Evolutionary conservation across 805 yeast genomes (phyloP).

Genomic region (Starmerella scarabaei): DNA sequence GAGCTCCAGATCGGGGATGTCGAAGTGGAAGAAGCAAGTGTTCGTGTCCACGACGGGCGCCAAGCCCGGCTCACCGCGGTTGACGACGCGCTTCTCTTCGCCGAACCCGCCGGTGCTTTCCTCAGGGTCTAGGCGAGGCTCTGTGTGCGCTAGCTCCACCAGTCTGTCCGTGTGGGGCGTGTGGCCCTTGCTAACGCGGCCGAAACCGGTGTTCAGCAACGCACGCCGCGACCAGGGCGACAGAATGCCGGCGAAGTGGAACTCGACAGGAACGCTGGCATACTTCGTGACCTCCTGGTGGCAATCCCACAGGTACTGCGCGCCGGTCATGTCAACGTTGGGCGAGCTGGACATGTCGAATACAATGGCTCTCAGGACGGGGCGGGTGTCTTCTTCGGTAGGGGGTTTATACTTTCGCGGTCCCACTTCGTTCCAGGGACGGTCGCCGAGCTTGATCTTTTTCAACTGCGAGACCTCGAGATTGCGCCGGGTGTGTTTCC

Average conservation of each 20-base stretch:
- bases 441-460: conserved; percentile 36
- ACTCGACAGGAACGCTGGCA: conserved; percentile 73
- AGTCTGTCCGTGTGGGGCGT: conserved; percentile 13
- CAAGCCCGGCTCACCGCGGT: conserved; percentile 22
- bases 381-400: conserved; percentile 39
- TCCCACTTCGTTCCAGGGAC: conserved; percentile 91
- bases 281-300: conserved; percentile 57
- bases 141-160: conserved; percentile 9
- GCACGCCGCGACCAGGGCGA: conserved; percentile 81
- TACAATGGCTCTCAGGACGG: conserved; percentile 56
- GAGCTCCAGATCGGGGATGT: conserved; percentile 41
- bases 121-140: conserved; percentile 1
- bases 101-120: background rate
- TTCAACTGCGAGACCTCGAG: conserved; percentile 33
- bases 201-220: conserved; percentile 45
- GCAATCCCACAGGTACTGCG: conserved; percentile 66
- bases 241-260: conserved; percentile 74
- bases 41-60: conserved; percentile 48
- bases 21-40: conserved; percentile 68
- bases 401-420: conserved; percentile 29
- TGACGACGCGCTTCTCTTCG: conserved; percentile 39
- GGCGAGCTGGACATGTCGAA: conserved; percentile 72
- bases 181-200: conserved; percentile 30
- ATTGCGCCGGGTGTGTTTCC: conserved; percentile 41
- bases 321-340: conserved; percentile 63